phyloP scores from a whole-genome alignment of 164 flowering plant genomes.

The Echeveria elegans region DNA sequence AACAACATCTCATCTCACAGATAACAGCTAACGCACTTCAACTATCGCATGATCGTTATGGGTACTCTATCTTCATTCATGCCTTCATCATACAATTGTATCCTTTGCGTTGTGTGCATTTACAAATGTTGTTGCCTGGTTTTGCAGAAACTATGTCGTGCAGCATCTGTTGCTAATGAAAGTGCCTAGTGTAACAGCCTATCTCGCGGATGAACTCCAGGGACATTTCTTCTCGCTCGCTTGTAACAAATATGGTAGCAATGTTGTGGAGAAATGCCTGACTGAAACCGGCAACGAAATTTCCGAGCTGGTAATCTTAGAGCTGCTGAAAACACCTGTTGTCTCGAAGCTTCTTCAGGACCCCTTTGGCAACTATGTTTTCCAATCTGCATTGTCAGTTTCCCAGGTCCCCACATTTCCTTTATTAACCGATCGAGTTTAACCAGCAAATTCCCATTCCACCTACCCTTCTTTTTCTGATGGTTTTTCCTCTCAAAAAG shows the following conservation, averaged over 20 bases:
- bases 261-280: conserved; percentile 49
- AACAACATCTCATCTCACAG: conserved; percentile 18
- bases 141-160: conserved; percentile 38
- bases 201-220: conserved; percentile 19
- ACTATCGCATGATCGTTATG: conserved; percentile 28
- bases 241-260: conserved; percentile 33
- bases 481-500: too few species aligned
- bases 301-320: conserved; percentile 19
- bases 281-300: conserved; percentile 12
- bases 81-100: neutral
- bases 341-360: conserved; percentile 21
- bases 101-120: neutral
- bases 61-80: conserved; percentile 17
- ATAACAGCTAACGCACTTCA: conserved; percentile 20
- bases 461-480: neutral
- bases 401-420: conserved; percentile 27
- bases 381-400: conserved; percentile 27
- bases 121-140: neutral
- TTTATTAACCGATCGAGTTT: neutral
- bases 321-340: conserved; percentile 22
- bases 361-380: conserved; percentile 43
- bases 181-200: conserved; percentile 13
- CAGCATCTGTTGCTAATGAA: conserved; percentile 25
- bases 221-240: conserved; percentile 28
- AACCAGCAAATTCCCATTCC: neutral